Base-by-base conservation (phyloP, 169 alveolate genomes). In the Amoebophrya sp. region DNA sequence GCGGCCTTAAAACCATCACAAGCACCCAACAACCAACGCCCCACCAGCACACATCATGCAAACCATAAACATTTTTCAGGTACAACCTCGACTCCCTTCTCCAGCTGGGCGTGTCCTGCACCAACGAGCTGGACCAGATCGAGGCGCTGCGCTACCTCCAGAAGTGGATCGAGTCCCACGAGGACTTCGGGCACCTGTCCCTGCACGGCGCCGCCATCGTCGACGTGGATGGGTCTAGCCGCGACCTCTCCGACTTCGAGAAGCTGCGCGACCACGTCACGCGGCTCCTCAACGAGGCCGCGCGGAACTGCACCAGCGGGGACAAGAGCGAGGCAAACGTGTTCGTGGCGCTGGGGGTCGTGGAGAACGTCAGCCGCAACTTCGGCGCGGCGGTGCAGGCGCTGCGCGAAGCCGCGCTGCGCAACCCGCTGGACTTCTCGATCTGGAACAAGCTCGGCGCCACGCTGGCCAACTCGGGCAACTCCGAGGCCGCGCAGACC, bases 381-480 rank as follows among this genome's bases (percentile, higher is more conserved):
- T 96, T 94, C 90, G 95, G 92, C 90, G 90, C 89, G 69, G 98
- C 99, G 0, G 95, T 94, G 38, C 88, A 89, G 23, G 78, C 92
- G 69, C 88, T 87, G 90, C 43, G 87, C 91, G 23, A 89, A 92
- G 42, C 91, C 93, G 40, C 88, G 69, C 40, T 50, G 67, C 18
- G 70, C 41, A n/a, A 41, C 88, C 92, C 89, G 38, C 41, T 87
- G 26, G 70, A 31, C 18, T 7, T 26, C 1, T 16, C 89, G 1
- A 5, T 95, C 38, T 96, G 98, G 97, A 96, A 96, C 92, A 95
- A 95, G 92, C 93, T 94, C 23, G 98, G 98, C 26, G 98, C 98
- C 13, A 96, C 97, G 1, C 90, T 95, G 38, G 97, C 98, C 4
- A 94, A 96, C 89, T 88, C 92, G 10, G 95, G 95, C 0, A 91